Evolutionary conservation across 345 rosid species (phyloP).

Genomic region (Murraya paniculata): DNA sequence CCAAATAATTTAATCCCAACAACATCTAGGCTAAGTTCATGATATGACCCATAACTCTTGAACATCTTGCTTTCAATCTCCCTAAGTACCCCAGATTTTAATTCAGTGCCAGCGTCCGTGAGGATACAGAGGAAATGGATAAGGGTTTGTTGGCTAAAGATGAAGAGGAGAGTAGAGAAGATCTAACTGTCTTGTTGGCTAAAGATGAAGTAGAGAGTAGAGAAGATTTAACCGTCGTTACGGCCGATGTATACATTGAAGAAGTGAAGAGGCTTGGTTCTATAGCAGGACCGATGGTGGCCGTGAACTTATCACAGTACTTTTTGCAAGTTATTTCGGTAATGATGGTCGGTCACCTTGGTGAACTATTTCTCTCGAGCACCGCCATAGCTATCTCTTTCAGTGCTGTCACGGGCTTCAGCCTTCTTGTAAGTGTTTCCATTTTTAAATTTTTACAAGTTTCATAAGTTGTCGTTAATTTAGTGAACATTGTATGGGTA

Average conservation of each 20-base stretch:
- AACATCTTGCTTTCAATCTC: background rate
- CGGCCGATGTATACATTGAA: conserved; percentile 9
- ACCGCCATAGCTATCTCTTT: conserved; percentile 76
- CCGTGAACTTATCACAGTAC: conserved; percentile 51
- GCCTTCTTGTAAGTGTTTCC: conserved; percentile 52
- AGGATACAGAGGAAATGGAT: conserved; percentile 16
- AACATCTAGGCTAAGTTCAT: background rate
- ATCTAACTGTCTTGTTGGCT: background rate
- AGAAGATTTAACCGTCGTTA: background rate
- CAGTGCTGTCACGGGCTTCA: conserved; percentile 68
- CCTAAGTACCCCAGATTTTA: background rate
- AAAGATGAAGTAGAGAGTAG: conserved; percentile 13
- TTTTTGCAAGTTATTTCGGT: conserved; percentile 52
- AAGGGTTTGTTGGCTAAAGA: conserved; percentile 23
- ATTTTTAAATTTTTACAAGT: background rate
- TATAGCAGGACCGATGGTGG: conserved; percentile 73
- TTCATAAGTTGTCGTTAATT: too few species aligned
- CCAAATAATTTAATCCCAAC: background rate
- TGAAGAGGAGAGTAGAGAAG: conserved; percentile 13
- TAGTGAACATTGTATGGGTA: too few species aligned
- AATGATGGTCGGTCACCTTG: conserved; percentile 87
- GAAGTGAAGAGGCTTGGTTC: conserved; percentile 50
- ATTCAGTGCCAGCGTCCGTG: background rate
- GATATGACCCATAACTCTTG: background rate
- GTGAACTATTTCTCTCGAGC: conserved; percentile 69